phyloP scores from a whole-genome alignment of 2,329 filamentous ascomycete genomes.

The Pseudogymnoascus sp. region DNA sequence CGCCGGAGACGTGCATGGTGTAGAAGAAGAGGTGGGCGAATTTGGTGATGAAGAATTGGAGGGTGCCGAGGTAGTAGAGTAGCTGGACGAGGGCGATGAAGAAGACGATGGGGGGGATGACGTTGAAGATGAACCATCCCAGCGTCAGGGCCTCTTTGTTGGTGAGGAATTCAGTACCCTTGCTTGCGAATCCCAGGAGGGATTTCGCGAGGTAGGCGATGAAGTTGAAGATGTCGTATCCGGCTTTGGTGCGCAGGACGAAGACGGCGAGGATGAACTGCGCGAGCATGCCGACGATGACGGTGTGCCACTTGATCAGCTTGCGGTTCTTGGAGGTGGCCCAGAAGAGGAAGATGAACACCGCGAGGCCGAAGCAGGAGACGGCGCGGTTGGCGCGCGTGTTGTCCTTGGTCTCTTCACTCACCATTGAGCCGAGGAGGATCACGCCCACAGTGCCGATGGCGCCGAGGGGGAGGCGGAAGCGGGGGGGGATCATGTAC shows the following conservation, averaged over 20 bases:
- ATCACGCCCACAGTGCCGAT: constrained; percentile 60
- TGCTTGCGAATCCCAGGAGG: constrained; percentile 64
- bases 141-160: constrained; percentile 30
- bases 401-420: constrained; percentile 63
- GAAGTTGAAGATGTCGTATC: constrained; percentile 88
- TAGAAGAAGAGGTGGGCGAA: constrained; percentile 90
- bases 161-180: constrained; percentile 68
- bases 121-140: constrained; percentile 64
- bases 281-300: constrained; percentile 79
- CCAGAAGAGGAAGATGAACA: constrained; percentile 62
- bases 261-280: constrained; percentile 88
- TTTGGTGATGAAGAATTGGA: constrained; percentile 87
- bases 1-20: constrained; percentile 76
- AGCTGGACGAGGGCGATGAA: constrained; percentile 90
- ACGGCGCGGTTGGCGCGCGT: constrained; percentile 71
- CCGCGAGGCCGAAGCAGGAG: constrained; percentile 66
- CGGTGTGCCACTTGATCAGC: constrained; percentile 61
- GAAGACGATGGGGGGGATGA: constrained; percentile 91
- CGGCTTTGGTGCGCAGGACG: constrained; percentile 69
- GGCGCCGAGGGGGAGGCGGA: constrained; percentile 55
- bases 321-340: constrained; percentile 61
- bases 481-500: constrained; percentile 54
- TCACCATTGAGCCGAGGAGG: constrained; percentile 68
- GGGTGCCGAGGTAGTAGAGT: constrained; percentile 67
- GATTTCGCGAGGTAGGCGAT: constrained; percentile 65